Percentiles rank a stretch among this genome's conserved stretches.
Evolutionary conservation across 2,329 filamentous ascomycete genomes (phyloP).

Genomic region (Penicillium brasilianum): DNA sequence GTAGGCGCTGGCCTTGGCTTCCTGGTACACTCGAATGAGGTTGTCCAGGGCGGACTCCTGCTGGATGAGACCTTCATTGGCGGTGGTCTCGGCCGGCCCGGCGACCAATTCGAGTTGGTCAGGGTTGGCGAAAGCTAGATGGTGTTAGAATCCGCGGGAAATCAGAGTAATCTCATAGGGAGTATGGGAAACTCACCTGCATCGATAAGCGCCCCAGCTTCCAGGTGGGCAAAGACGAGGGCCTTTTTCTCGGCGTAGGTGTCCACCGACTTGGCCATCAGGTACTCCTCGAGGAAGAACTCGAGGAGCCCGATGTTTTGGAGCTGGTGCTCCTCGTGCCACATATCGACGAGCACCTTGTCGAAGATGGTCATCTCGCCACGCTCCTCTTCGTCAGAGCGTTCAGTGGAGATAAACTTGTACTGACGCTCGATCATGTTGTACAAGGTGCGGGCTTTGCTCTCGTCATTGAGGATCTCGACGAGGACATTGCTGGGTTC

Average conservation of each 20-base stretch:
- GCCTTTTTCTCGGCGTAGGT: slow-evolving; percentile 26
- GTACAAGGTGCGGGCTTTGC: slow-evolving; percentile 34
- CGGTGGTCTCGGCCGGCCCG: not conserved
- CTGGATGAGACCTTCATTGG: not conserved
- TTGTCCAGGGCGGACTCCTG: slow-evolving; percentile 12
- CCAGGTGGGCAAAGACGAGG: slow-evolving; percentile 35
- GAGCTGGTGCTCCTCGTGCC: slow-evolving; percentile 37
- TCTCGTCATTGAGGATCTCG: slow-evolving; percentile 36
- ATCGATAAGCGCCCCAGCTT: slow-evolving; percentile 33
- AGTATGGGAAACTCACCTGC: slow-evolving; percentile 11
- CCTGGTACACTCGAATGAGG: slow-evolving; percentile 41
- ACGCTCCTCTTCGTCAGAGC: slow-evolving; percentile 40
- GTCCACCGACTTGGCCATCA: slow-evolving; percentile 36
- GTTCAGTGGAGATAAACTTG: slow-evolving; percentile 38
- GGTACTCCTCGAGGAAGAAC: slow-evolving; percentile 46
- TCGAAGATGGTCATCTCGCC: slow-evolving; percentile 49
- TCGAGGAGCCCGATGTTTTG: slow-evolving; percentile 41
- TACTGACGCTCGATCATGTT: slow-evolving; percentile 43
- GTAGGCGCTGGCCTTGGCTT: slow-evolving; percentile 46
- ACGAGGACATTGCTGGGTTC: slow-evolving; percentile 36
- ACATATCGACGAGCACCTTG: slow-evolving; percentile 44
- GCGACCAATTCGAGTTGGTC: not conserved
- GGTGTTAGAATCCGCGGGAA: not conserved
- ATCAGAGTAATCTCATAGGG: not conserved
- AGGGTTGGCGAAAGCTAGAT: not conserved